Evolutionary conservation across 2,329 filamentous ascomycete genomes (phyloP), one percentile per base, ranked within the genome.

Genomic region (Colletotrichum horii): DNA sequence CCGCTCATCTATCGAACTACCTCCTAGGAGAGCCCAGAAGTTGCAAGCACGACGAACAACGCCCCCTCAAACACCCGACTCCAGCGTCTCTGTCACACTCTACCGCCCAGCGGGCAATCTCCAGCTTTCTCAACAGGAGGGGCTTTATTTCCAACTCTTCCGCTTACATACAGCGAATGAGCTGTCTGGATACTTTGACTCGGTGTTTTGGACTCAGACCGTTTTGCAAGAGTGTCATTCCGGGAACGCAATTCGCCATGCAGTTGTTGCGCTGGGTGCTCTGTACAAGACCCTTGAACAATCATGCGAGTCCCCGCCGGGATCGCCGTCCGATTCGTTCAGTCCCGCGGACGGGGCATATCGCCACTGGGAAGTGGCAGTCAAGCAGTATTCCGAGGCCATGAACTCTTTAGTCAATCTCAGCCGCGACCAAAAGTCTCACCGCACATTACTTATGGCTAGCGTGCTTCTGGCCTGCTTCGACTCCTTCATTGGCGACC

Each of bases 401-500:
- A 85, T 90, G 74, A 88, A 87, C 8, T 86, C 89, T 24, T 85
- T 93, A 61, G 81, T 89, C 69, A 83, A 83, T 61, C 84, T 87
- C 6, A 83, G 84, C 16, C 84, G 87, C 62, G 87, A 88, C 58
- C 82, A 85, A 52, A 83, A 81, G 66, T 88, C 88, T 19, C 87
- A 89, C 81, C 87, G 88, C 78, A 91, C 86, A 15, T 88, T 88
- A 65, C 86, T 94, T n/a, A 93, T 94, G 87, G 89, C 91, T 19
- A 92, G 88, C 68, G 90, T 94, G 43, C 84, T 94, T 48, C 86
- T 94, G 65, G 90, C 91, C n/a, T 93, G 91, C 81, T 94, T 94
- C 76, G 92, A 94, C 81, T 93, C 91, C 2, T 93, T 93, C 79
- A 89, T 92, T 34, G 91, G 91, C 22, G 89, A 93, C 76, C 91